Evolutionary conservation across 306 rosid species (phyloP), one percentile per base, ranked within the genome.

Genomic region (Mimosa bimucronata): DNA sequence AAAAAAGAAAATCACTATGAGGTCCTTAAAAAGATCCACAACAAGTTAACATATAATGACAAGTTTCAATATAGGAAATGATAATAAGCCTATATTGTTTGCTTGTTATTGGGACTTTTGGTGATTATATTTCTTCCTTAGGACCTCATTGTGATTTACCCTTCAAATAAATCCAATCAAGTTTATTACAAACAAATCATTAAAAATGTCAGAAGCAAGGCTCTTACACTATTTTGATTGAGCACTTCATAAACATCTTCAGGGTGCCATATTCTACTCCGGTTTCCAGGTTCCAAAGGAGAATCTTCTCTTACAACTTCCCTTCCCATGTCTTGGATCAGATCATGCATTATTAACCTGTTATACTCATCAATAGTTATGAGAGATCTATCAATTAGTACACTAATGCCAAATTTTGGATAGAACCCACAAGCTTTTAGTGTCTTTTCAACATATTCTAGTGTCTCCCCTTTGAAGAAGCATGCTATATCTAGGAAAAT

Each of bases 291-390:
- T 53, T 83, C 88, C 53, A 73, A 28, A 10, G 77, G 88, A 1
- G 85, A 83, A 77, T 80, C 83, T 83, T 73, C 75, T 64, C 85
- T 79, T 38, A 85, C 85, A 66, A 85, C 80, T 66, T 85, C 87
- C 29, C 82, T 80, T 0, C 87, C 88, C 88, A 87, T 85, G 65
- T 87, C 85, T 80, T 77, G 85, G 29, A 87, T 72, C 19, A 85
- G 76, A 65, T 87, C 90, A 82, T 87, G 88, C 88, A 87, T 87
- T 83, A 34, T 38, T 62, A 87, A 70, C 74, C 61, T 78, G 12
- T 70, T 70, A 29, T 70, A 75, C 46, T 77, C 67, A 52, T 77
- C 79, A 46, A 77, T 30, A 58, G 30, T 80, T 7, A 87, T 19
- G n/a, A 87, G 81, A 73, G 85, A 82, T 58, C 76, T 77, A 46